These are phyloP conservation scores for Tuber melanosporum DNA, from an alignment of 495 filamentous ascomycete genomes.

Conservation along the genomic window DNA sequence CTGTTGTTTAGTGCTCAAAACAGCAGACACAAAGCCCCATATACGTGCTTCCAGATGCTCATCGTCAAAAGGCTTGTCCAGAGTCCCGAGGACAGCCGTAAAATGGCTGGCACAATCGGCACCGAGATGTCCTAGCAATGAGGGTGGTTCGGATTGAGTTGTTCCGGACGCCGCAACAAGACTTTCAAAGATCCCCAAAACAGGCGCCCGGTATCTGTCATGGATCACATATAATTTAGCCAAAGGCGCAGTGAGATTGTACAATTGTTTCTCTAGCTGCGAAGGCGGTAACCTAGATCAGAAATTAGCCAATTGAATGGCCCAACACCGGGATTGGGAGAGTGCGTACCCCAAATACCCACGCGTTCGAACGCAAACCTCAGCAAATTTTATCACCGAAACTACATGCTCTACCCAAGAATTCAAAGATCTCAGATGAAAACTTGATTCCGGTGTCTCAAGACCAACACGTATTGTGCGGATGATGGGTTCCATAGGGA, in stretches of 20 bases:
- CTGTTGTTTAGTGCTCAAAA: slow-evolving; percentile 84
- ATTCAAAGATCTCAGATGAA: slow-evolving; percentile 54
- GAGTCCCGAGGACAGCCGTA: slow-evolving; percentile 64
- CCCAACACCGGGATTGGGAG: not conserved
- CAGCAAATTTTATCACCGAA: slow-evolving; percentile 59
- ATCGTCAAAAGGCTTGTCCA: slow-evolving; percentile 70
- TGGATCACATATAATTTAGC: slow-evolving; percentile 71
- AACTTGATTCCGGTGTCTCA: slow-evolving; percentile 56
- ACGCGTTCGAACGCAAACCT: slow-evolving; percentile 61
- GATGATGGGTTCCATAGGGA: slow-evolving; percentile 72
- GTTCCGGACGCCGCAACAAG: slow-evolving; percentile 52
- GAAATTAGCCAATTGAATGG: slow-evolving; percentile 15
- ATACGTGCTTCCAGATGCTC: slow-evolving; percentile 56
- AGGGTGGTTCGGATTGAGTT: slow-evolving; percentile 68
- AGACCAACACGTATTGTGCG: slow-evolving; percentile 62
- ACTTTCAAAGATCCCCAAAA: slow-evolving; percentile 63
- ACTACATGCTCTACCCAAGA: slow-evolving; percentile 58
- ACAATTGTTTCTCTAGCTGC: slow-evolving; percentile 68
- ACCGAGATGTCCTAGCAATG: slow-evolving; percentile 79
- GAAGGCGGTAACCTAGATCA: slow-evolving; percentile 46
- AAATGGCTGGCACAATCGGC: slow-evolving; percentile 75
- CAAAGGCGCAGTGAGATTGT: slow-evolving; percentile 66
- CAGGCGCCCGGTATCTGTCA: slow-evolving; percentile 57
- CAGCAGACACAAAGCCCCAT: slow-evolving; percentile 80
- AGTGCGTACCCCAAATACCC: slow-evolving; percentile 52